phyloP scores from a whole-genome alignment of 1,139 yeast genomes.

The Pneumocystis oryctolagi region DNA sequence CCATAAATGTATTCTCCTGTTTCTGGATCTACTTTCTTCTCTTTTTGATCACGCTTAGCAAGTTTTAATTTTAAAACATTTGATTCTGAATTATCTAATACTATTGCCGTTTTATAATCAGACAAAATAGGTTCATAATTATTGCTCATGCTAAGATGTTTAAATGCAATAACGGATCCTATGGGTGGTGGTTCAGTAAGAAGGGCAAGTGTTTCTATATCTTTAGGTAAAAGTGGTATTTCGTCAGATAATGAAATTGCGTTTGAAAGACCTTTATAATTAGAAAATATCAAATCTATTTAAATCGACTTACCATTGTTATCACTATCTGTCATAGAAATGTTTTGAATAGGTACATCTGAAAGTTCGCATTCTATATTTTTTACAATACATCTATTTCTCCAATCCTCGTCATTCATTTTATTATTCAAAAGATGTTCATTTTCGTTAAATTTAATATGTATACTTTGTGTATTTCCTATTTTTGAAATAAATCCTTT shows the following conservation, averaged over 20 bases:
- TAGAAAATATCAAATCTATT: neutral
- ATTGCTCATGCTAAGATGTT: neutral
- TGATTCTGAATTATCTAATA: neutral
- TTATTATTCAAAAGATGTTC: neutral
- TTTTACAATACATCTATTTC: neutral
- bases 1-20: neutral
- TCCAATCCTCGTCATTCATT: neutral
- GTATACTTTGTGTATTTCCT: neutral
- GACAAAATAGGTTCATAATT: neutral
- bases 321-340: neutral
- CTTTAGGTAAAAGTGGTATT: neutral
- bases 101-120: neutral
- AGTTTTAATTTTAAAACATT: neutral
- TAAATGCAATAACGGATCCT: constrained; percentile 1
- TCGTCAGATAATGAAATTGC: neutral
- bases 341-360: neutral
- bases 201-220: neutral
- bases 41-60: neutral
- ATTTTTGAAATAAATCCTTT: neutral
- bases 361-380: neutral
- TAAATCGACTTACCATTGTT: neutral
- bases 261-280: neutral
- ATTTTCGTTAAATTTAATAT: neutral
- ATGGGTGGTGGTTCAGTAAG: neutral
- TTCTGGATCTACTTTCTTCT: neutral